These are phyloP conservation scores for Wickerhamiella dianesei DNA, from an alignment of 805 yeast species.

Conservation along the genomic window DNA sequence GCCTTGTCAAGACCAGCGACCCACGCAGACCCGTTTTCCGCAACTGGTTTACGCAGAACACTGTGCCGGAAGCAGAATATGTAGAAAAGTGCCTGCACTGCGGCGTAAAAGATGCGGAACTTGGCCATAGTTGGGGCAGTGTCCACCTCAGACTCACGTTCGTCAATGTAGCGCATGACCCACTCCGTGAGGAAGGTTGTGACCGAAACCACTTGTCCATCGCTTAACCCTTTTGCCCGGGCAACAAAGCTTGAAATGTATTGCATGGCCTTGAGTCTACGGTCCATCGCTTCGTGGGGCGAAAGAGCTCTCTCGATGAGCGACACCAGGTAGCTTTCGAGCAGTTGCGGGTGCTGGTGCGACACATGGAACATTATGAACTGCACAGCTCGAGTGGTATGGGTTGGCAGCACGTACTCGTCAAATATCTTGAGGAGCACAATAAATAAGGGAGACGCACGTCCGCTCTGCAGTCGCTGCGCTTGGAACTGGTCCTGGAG, in stretches of 20 bases:
- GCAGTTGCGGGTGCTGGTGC: conserved; percentile 67
- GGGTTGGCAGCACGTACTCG: conserved; percentile 78
- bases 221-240: conserved; percentile 60
- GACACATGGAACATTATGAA: conserved; percentile 68
- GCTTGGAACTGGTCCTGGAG: conserved; percentile 38
- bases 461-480: conserved; percentile 43
- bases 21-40: conserved; percentile 9
- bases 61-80: conserved; percentile 81
- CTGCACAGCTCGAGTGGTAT: conserved; percentile 78
- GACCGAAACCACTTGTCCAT: conserved; percentile 65
- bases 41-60: conserved; percentile 30
- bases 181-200: conserved; percentile 72
- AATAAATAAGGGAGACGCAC: conserved; percentile 55
- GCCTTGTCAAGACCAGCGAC: conserved; percentile 56
- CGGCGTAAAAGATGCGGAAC: conserved; percentile 77
- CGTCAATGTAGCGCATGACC: conserved; percentile 67
- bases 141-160: conserved; percentile 71
- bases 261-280: conserved; percentile 79
- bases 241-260: conserved; percentile 84
- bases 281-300: conserved; percentile 52
- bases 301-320: conserved; percentile 74
- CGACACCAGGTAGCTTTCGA: conserved; percentile 72
- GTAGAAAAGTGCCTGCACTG: conserved; percentile 79
- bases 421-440: conserved; percentile 65
- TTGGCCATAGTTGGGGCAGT: conserved; percentile 74